These are phyloP conservation scores for Scedosporium dehoogii DNA, from an alignment of 2,329 filamentous ascomycete genomes.

Conservation along the genomic window DNA sequence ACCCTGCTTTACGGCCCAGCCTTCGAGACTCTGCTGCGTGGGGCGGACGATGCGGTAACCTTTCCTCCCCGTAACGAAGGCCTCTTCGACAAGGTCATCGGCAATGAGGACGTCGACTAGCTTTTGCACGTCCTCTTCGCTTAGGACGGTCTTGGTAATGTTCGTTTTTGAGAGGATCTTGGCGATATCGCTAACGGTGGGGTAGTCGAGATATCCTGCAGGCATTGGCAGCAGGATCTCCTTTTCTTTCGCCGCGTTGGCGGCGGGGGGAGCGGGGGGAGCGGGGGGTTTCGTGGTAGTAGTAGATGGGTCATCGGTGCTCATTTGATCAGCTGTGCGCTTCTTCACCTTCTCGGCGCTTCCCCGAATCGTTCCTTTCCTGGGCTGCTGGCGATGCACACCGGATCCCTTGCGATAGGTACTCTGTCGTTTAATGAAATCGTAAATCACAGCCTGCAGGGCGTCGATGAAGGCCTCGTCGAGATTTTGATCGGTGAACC, in stretches of 20 bases:
- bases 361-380: slow-evolving; percentile 46
- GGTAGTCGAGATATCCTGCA: slow-evolving; percentile 66
- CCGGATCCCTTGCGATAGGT: slow-evolving; percentile 45
- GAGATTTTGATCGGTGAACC: slow-evolving; percentile 86
- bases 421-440: slow-evolving; percentile 61
- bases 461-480: slow-evolving; percentile 81
- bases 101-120: slow-evolving; percentile 81
- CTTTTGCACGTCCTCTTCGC: slow-evolving; percentile 70
- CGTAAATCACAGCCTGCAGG: slow-evolving; percentile 63
- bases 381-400: slow-evolving; percentile 34
- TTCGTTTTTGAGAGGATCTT: slow-evolving; percentile 58
- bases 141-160: slow-evolving; percentile 60
- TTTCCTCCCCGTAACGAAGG: slow-evolving; percentile 35
- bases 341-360: slow-evolving; percentile 36
- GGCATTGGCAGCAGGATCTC: slow-evolving; percentile 42
- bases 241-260: slow-evolving; percentile 19
- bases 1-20: slow-evolving; percentile 22
- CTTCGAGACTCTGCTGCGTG: slow-evolving; percentile 31
- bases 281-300: slow-evolving; percentile 11
- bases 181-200: slow-evolving; percentile 70
- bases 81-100: slow-evolving; percentile 70
- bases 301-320: slow-evolving; percentile 2
- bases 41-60: slow-evolving; percentile 45
- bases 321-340: slow-evolving; percentile 30
- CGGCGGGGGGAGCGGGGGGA: slow-evolving; percentile 17